A percentile compares a stretch with the other conserved stretches of the same genome.
Conservation (phyloP, 306 rosid species). For the Quercus engelmannii region DNA sequence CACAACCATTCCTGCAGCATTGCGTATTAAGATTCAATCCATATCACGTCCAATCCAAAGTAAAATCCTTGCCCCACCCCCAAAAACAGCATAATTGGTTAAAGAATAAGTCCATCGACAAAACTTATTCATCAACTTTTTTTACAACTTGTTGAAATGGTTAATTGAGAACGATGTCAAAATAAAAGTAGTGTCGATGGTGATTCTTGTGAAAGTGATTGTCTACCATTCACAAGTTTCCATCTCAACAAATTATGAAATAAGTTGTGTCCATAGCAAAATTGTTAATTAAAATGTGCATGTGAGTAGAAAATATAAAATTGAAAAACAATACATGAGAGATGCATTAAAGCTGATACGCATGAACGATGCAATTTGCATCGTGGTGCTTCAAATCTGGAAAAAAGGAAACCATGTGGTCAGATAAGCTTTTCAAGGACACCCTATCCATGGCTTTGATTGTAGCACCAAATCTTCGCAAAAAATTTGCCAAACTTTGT, state of each 20-base stretch:
- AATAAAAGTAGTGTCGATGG: too few species aligned
- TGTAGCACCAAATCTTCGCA: conserved; percentile 13
- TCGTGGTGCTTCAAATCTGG: background rate
- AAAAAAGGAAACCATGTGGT: conserved; percentile 17
- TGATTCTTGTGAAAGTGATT: too few species aligned
- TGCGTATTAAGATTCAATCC: too few species aligned
- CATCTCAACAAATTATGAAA: too few species aligned
- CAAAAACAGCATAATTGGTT: background rate
- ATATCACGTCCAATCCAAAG: background rate
- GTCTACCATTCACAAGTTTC: too few species aligned
- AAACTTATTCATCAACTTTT: too few species aligned
- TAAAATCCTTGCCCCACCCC: background rate
- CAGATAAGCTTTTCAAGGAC: background rate
- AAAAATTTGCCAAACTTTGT: background rate
- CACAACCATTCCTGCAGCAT: too few species aligned
- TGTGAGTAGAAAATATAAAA: background rate
- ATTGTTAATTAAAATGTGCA: too few species aligned
- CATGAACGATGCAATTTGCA: background rate
- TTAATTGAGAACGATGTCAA: too few species aligned
- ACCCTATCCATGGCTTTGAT: conserved; percentile 1
- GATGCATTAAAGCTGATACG: background rate
- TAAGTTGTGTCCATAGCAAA: too few species aligned
- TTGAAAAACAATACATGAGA: background rate
- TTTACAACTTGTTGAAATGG: too few species aligned
- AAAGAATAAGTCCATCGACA: too few species aligned